A percentile compares a stretch with the other conserved stretches of the same genome.
phyloP scores from a whole-genome alignment of 2,329 filamentous ascomycete genomes.

The Nothophaeocryptopus gaeumannii region DNA sequence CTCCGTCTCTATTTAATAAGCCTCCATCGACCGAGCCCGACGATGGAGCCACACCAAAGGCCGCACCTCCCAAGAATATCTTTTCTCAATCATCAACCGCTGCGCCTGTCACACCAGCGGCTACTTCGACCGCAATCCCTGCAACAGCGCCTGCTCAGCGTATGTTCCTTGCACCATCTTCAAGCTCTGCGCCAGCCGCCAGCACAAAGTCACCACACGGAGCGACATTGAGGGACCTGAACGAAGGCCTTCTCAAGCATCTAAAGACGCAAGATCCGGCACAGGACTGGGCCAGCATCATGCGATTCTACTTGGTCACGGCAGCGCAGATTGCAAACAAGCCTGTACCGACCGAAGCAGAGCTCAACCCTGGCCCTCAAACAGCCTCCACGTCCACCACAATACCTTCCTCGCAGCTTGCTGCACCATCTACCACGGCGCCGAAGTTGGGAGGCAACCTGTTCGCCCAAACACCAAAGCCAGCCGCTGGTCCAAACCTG shows the following conservation, averaged over 20 bases:
- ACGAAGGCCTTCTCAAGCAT: constrained; percentile 29
- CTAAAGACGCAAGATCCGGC: constrained; percentile 24
- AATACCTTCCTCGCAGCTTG: not conserved
- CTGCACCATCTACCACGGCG: constrained; percentile 1
- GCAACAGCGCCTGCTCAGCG: constrained; percentile 16
- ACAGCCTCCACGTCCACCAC: not conserved
- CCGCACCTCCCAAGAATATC: constrained; percentile 12
- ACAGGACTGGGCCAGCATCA: constrained; percentile 30
- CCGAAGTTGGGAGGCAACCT: not conserved
- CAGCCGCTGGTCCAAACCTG: constrained; percentile 15
- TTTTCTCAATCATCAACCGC: constrained; percentile 10
- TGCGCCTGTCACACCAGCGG: constrained; percentile 12
- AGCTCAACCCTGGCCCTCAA: constrained; percentile 8
- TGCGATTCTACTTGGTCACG: constrained; percentile 27
- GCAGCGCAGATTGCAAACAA: constrained; percentile 25
- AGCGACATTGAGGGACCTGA: constrained; percentile 25
- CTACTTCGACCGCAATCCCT: constrained; percentile 11
- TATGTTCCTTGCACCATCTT: not conserved
- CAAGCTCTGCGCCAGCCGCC: not conserved
- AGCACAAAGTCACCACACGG: not conserved
- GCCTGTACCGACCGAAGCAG: constrained; percentile 8
- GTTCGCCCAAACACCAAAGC: constrained; percentile 22
- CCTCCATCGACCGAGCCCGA: constrained; percentile 1
- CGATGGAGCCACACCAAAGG: constrained; percentile 2
- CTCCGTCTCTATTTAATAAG: constrained; percentile 12